Percentiles rank a stretch among this genome's conserved stretches.
Conservation (phyloP, 257 asterid genomes). For the Capsicum chinense region DNA sequence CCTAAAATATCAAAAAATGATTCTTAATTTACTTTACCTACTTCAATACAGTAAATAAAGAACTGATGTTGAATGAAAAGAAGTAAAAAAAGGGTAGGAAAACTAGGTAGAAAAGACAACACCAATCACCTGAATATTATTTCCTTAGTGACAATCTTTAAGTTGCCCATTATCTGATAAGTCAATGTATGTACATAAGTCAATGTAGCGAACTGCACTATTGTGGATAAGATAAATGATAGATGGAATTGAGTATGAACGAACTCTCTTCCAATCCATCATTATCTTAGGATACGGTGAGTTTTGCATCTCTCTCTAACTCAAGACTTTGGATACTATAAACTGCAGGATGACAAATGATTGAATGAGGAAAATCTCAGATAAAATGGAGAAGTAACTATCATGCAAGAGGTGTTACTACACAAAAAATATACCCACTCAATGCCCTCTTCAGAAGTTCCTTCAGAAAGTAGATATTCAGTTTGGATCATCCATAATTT, state of each 20-base stretch:
- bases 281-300: constrained; percentile 85
- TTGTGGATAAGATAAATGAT: constrained; percentile 95
- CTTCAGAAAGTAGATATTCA: neutral
- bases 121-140: constrained; percentile 75
- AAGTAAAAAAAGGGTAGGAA: neutral
- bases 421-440: neutral
- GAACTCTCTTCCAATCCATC: constrained; percentile 78
- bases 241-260: constrained; percentile 84
- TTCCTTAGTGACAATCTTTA: constrained; percentile 93
- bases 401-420: neutral
- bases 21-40: constrained; percentile 30
- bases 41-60: neutral
- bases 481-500: neutral
- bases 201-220: constrained; percentile 97
- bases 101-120: constrained; percentile 3
- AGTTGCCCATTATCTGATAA: constrained; percentile 95
- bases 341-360: constrained; percentile 61
- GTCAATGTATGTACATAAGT: constrained; percentile 94
- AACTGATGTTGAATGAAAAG: neutral
- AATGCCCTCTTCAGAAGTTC: neutral
- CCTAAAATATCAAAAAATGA: constrained; percentile 56
- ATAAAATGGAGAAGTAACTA: neutral
- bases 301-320: constrained; percentile 75
- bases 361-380: neutral
- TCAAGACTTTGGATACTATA: constrained; percentile 70